phyloP scores from a whole-genome alignment of 495 filamentous ascomycete species.

The Aspergillus egyptiacus region DNA sequence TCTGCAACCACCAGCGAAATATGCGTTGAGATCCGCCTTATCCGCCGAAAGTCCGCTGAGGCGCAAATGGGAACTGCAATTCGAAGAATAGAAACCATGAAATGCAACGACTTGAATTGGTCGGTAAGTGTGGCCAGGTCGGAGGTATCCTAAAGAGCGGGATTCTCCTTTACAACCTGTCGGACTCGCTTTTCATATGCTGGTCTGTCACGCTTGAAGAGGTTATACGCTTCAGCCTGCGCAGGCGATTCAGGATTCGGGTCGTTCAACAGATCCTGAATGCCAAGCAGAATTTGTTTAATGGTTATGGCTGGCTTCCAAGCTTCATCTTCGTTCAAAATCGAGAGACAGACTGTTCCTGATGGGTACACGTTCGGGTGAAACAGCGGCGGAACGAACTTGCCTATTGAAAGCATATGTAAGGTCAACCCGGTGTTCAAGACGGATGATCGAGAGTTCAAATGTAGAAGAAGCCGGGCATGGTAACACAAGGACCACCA shows the following conservation, averaged over 20 bases:
- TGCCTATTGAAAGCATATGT: slow-evolving; percentile 52
- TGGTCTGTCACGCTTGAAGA: slow-evolving; percentile 83
- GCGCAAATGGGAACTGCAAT: background rate
- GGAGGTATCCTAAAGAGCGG: slow-evolving; percentile 53
- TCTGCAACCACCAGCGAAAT: slow-evolving; percentile 8
- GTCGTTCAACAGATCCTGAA: slow-evolving; percentile 91
- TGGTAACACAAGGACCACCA: background rate
- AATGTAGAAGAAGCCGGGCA: background rate
- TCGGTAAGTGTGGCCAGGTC: background rate
- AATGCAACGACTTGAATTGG: background rate
- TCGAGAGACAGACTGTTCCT: slow-evolving; percentile 94
- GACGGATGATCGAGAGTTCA: background rate
- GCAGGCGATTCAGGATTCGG: slow-evolving; percentile 96
- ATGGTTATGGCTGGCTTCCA: slow-evolving; percentile 99
- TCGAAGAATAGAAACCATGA: background rate
- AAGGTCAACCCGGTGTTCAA: background rate
- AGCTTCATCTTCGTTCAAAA: slow-evolving; percentile 96
- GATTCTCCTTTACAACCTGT: slow-evolving; percentile 83
- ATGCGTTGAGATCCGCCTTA: slow-evolving; percentile 5
- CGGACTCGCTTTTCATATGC: slow-evolving; percentile 86
- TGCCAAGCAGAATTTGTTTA: slow-evolving; percentile 91
- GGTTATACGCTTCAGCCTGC: slow-evolving; percentile 94
- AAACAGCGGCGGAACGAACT: slow-evolving; percentile 93
- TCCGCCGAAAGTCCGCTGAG: slow-evolving; percentile 6
- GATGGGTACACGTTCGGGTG: slow-evolving; percentile 99